Evolutionary conservation across 345 rosid genomes (phyloP).

Genomic region (Arabidopsis suecica): DNA sequence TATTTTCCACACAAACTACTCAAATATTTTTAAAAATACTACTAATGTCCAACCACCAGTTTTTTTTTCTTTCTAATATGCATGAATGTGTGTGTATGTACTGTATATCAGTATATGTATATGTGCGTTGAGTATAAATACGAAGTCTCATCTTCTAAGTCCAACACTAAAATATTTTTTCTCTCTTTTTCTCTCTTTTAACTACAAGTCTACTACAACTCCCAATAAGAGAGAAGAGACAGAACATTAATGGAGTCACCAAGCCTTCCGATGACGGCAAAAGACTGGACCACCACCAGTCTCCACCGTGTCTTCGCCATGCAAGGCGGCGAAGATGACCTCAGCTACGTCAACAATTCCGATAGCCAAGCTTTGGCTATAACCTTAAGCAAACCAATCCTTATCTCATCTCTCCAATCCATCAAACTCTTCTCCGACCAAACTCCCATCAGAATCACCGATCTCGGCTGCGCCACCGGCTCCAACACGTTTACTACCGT

Average conservation of each 20-base stretch:
- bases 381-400: conserved; percentile 58
- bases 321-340: conserved; percentile 67
- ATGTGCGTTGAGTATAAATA: conserved; percentile 29
- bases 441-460: conserved; percentile 50
- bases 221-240: background rate
- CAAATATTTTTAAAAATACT: background rate
- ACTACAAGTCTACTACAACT: background rate
- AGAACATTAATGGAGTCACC: conserved; percentile 43
- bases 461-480: conserved; percentile 69
- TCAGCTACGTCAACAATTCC: conserved; percentile 65
- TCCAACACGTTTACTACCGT: conserved; percentile 55
- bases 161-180: background rate
- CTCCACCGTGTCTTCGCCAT: conserved; percentile 58
- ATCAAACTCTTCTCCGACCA: conserved; percentile 43
- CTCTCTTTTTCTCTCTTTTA: background rate
- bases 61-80: background rate
- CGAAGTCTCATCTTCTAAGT: conserved; percentile 17
- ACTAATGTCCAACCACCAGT: background rate
- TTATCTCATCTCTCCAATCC: conserved; percentile 53
- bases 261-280: conserved; percentile 34
- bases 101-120: background rate
- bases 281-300: conserved; percentile 43
- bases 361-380: conserved; percentile 60
- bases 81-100: conserved; percentile 11
- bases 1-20: background rate